Evolutionary conservation across 2,329 filamentous ascomycete species (phyloP).

Genomic region (Monosporascus sp.): DNA sequence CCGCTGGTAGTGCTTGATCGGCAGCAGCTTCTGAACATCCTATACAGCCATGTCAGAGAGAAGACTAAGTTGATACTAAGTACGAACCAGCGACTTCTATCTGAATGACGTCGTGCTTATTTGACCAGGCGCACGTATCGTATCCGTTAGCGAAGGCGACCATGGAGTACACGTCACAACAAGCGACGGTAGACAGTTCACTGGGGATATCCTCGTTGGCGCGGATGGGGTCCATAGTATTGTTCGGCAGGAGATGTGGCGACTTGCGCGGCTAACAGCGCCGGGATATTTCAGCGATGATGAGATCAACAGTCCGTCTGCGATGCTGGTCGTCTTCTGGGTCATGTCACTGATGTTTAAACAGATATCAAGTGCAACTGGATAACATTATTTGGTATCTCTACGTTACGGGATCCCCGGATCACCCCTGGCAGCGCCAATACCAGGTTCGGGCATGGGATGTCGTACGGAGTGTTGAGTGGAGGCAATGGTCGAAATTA

Average conservation of each 20-base stretch:
- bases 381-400: not conserved
- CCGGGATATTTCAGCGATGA: not conserved
- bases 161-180: slow-evolving; percentile 4
- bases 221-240: slow-evolving; percentile 12
- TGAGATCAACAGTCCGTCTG: not conserved
- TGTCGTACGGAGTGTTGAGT: not conserved
- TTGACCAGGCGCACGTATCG: slow-evolving; percentile 12
- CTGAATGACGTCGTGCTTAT: slow-evolving; percentile 1
- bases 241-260: not conserved
- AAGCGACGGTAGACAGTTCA: slow-evolving; percentile 1
- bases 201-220: slow-evolving; percentile 11
- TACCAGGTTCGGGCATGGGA: not conserved
- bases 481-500: not conserved
- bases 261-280: not conserved
- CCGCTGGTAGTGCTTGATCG: slow-evolving; percentile 13
- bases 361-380: not conserved
- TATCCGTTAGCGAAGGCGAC: slow-evolving; percentile 8
- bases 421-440: not conserved
- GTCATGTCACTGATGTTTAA: not conserved
- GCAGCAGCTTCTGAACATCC: slow-evolving; percentile 12
- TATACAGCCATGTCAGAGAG: slow-evolving; percentile 12
- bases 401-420: not conserved
- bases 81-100: slow-evolving; percentile 14
- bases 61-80: slow-evolving; percentile 22
- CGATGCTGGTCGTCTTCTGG: not conserved